Percentiles rank a stretch among this genome's conserved stretches.
phyloP scores from a whole-genome alignment of 2,329 filamentous ascomycete genomes.

The Sodiomyces alkalinus region DNA sequence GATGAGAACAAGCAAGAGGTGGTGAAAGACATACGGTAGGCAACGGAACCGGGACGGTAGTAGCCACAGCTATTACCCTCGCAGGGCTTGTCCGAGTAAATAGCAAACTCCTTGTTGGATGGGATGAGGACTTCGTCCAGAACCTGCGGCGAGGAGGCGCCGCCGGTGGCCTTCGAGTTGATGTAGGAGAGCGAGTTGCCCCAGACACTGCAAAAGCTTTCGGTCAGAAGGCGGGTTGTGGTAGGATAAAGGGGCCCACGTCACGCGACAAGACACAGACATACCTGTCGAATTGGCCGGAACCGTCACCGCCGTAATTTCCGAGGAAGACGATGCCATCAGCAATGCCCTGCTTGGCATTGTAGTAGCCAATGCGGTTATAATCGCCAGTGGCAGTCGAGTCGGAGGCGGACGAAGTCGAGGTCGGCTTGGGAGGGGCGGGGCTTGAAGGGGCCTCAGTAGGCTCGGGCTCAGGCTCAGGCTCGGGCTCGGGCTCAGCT shows the following conservation, averaged over 20 bases:
- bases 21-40: conserved; percentile 22
- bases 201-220: conserved; percentile 19
- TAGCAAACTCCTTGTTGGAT: conserved; percentile 29
- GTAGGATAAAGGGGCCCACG: not conserved
- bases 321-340: conserved; percentile 33
- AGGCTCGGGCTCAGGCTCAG: conserved; percentile 5
- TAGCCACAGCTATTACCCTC: conserved; percentile 24
- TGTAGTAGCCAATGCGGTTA: conserved; percentile 29
- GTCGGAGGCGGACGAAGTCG: conserved; percentile 3
- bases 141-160: conserved; percentile 21
- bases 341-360: conserved; percentile 19
- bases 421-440: conserved; percentile 2
- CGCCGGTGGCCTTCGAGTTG: conserved; percentile 23
- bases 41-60: conserved; percentile 24
- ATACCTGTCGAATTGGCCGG: conserved; percentile 27
- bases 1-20: not conserved
- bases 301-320: conserved; percentile 28
- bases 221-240: not conserved
- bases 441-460: conserved; percentile 4
- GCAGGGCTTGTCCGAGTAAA: conserved; percentile 28
- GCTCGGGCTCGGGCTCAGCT: conserved; percentile 5
- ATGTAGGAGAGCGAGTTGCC: conserved; percentile 31
- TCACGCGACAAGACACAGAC: conserved; percentile 8
- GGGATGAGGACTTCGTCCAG: conserved; percentile 23
- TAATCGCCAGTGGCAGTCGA: conserved; percentile 16